These are phyloP conservation scores for Rusavskia elegans DNA, from an alignment of 495 filamentous ascomycete species.

Conservation along the genomic window DNA sequence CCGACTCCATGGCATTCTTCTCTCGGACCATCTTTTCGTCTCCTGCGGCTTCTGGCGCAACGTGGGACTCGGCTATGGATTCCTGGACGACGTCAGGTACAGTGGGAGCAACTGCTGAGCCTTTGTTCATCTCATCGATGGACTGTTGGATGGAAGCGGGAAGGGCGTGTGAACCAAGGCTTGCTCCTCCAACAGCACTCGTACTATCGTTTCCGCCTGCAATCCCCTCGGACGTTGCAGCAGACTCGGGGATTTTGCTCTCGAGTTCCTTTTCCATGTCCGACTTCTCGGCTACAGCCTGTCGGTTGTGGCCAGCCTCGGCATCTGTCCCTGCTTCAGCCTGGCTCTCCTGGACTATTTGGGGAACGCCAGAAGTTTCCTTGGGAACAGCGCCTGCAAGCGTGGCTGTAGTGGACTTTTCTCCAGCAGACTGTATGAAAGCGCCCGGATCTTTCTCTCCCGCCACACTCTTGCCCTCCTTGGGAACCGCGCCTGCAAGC, in stretches of 20 bases:
- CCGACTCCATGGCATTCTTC: constrained; percentile 60
- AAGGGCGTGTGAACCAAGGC: constrained; percentile 18
- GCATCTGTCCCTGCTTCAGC: constrained; percentile 38
- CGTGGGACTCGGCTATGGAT: constrained; percentile 46
- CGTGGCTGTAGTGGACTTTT: too few species aligned
- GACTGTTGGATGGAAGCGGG: constrained; percentile 12
- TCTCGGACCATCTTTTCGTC: constrained; percentile 52
- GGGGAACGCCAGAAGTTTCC: constrained; percentile 35
- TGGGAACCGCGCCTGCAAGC: neutral
- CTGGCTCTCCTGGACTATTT: constrained; percentile 52
- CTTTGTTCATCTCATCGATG: constrained; percentile 17
- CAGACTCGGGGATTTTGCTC: constrained; percentile 37
- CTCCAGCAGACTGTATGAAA: too few species aligned
- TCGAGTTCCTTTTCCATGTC: constrained; percentile 45
- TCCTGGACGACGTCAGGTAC: constrained; percentile 63
- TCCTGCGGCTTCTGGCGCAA: constrained; percentile 53
- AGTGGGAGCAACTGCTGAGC: constrained; percentile 21
- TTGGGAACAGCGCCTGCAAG: constrained; percentile 18
- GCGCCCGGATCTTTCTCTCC: too few species aligned
- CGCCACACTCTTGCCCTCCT: too few species aligned
- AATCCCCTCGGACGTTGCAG: constrained; percentile 40
- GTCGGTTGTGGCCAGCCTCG: constrained; percentile 41
- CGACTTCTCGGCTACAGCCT: constrained; percentile 44
- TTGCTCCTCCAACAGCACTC: constrained; percentile 20
- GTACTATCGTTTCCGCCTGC: constrained; percentile 23